These are phyloP conservation scores for Suillus paluster DNA, from an alignment of 768 basidiomycete species.

Conservation along the genomic window DNA sequence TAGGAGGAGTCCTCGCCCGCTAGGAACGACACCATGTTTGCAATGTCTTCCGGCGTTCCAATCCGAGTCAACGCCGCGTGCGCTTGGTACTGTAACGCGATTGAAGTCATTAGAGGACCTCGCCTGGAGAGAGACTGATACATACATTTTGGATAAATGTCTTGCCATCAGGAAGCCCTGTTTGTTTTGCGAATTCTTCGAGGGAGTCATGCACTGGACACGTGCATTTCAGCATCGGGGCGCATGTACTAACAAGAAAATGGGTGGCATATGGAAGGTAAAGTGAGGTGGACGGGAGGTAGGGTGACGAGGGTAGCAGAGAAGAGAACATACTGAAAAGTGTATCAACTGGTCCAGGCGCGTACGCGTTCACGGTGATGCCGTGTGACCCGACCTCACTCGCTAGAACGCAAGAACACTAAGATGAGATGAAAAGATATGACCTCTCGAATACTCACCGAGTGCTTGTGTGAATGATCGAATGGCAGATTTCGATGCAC, in stretches of 20 bases:
- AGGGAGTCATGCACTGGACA: not conserved
- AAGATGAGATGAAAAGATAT: not conserved
- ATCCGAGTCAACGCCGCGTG: slow-evolving; percentile 14
- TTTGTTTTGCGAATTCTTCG: not conserved
- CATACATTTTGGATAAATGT: not conserved
- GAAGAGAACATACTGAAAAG: slow-evolving; percentile 15
- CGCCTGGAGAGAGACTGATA: not conserved
- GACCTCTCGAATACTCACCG: slow-evolving; percentile 2
- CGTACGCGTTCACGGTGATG: slow-evolving; percentile 29
- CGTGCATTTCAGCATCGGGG: not conserved
- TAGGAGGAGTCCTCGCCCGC: slow-evolving; percentile 34
- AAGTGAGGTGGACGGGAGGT: not conserved
- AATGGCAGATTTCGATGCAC: slow-evolving; percentile 11
- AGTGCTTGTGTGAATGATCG: slow-evolving; percentile 10
- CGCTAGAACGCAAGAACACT: slow-evolving; percentile 15
- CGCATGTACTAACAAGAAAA: not conserved
- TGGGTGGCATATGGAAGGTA: no score
- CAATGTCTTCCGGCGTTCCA: slow-evolving; percentile 26
- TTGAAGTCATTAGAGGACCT: not conserved
- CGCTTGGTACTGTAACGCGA: not conserved
- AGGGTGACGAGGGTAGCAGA: not conserved
- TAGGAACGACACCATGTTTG: slow-evolving; percentile 36
- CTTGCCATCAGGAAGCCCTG: slow-evolving; percentile 3
- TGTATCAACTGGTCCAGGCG: slow-evolving; percentile 22
- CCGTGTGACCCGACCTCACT: slow-evolving; percentile 21